phyloP scores from a whole-genome alignment of 1,284 basidiomycete genomes.

The Tremellales sp. region DNA sequence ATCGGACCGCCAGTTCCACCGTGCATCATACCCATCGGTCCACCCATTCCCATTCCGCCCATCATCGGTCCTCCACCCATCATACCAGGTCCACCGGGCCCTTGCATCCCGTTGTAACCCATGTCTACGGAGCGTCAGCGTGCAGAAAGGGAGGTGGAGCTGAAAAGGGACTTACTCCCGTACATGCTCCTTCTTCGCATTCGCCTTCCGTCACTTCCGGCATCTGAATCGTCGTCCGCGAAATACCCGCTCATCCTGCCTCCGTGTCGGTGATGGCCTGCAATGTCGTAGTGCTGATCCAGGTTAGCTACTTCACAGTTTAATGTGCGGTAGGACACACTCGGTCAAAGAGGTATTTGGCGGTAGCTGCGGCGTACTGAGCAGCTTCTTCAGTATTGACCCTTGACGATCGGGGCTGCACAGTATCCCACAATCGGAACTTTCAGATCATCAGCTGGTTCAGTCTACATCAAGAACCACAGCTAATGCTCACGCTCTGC shows the following conservation, averaged over 20 bases:
- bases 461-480: background rate
- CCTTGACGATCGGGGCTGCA: slow-evolving; percentile 26
- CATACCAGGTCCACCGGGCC: slow-evolving; percentile 1
- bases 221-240: slow-evolving; percentile 19
- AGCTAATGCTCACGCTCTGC: slow-evolving; percentile 36
- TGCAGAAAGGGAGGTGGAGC: background rate
- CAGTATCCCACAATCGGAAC: slow-evolving; percentile 37
- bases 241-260: slow-evolving; percentile 8
- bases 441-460: slow-evolving; percentile 16
- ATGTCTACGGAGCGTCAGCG: slow-evolving; percentile 6
- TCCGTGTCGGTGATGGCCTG: slow-evolving; percentile 7
- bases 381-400: slow-evolving; percentile 32
- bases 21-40: slow-evolving; percentile 20
- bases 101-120: slow-evolving; percentile 3
- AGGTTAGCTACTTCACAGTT: background rate
- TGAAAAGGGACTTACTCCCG: slow-evolving; percentile 16
- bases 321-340: slow-evolving; percentile 12
- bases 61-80: slow-evolving; percentile 4
- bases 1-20: slow-evolving; percentile 11
- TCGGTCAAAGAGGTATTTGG: slow-evolving; percentile 41
- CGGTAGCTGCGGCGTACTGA: slow-evolving; percentile 44
- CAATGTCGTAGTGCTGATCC: slow-evolving; percentile 34
- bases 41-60: slow-evolving; percentile 11
- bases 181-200: slow-evolving; percentile 15
- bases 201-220: slow-evolving; percentile 15